Conservation (phyloP, 371 early-diverging fungal species). For the Mucor mucedo region DNA sequence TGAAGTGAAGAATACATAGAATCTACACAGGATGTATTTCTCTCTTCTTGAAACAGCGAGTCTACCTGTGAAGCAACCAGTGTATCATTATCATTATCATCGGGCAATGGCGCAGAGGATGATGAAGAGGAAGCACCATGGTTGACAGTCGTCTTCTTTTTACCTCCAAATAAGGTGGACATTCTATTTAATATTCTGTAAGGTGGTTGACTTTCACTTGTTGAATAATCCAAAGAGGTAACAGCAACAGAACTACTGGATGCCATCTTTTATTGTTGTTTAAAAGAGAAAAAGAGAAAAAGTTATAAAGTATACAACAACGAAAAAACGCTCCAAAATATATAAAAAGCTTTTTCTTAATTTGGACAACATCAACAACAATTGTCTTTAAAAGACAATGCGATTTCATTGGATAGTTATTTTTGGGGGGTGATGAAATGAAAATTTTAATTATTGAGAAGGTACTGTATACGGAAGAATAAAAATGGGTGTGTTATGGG, state of each 20-base stretch:
- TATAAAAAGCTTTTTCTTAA: background rate
- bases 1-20: conserved; percentile 46
- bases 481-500: background rate
- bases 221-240: conserved; percentile 2
- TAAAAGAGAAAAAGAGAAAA: background rate
- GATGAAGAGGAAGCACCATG: conserved; percentile 3
- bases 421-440: background rate
- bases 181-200: conserved; percentile 23
- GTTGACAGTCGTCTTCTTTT: conserved; percentile 14
- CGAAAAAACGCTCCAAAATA: background rate
- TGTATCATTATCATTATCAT: conserved; percentile 3
- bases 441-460: background rate
- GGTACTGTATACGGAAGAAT: background rate
- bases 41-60: conserved; percentile 29
- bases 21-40: conserved; percentile 36
- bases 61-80: conserved; percentile 22
- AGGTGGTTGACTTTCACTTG: conserved; percentile 13
- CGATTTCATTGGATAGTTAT: conserved; percentile 1
- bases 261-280: background rate
- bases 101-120: background rate
- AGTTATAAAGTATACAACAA: background rate
- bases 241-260: conserved; percentile 8
- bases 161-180: conserved; percentile 32
- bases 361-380: conserved; percentile 10
- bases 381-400: conserved; percentile 3